A percentile compares a stretch with the other conserved stretches of the same genome.
Evolutionary conservation across 805 yeast genomes (phyloP).

Genomic region (Blastobotrys peoriensis): DNA sequence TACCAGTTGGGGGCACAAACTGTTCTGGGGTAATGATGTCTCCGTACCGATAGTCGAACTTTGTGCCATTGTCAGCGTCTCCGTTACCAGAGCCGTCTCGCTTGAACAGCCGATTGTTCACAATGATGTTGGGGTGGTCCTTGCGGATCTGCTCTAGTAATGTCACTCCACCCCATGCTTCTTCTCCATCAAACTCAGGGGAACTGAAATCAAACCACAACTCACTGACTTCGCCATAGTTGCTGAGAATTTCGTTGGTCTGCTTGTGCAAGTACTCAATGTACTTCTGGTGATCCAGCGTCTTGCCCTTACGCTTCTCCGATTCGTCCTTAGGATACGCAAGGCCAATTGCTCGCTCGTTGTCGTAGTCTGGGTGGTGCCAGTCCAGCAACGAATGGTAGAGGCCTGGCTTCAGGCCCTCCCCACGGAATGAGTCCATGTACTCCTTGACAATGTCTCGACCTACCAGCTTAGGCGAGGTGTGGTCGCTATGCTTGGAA

Average conservation of each 20-base stretch:
- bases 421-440: constrained; percentile 8
- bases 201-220: constrained; percentile 17
- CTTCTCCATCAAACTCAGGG: constrained; percentile 15
- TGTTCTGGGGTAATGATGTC: constrained; percentile 19
- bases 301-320: constrained; percentile 5
- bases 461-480: constrained; percentile 3
- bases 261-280: constrained; percentile 15
- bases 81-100: constrained; percentile 12
- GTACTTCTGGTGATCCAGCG: constrained; percentile 12
- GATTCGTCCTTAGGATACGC: constrained; percentile 14
- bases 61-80: constrained; percentile 7
- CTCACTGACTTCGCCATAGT: constrained; percentile 12
- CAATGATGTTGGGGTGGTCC: constrained; percentile 12
- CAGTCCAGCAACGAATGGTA: constrained; percentile 18
- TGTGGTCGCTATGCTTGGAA: constrained; percentile 8
- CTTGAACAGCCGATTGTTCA: constrained; percentile 16
- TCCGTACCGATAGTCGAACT: constrained; percentile 14
- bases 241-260: constrained; percentile 13
- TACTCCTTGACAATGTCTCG: constrained; percentile 13
- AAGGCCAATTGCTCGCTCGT: constrained; percentile 4
- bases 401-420: constrained; percentile 12
- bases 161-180: constrained; percentile 13
- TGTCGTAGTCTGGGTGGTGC: constrained; percentile 18
- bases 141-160: constrained; percentile 9
- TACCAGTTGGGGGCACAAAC: constrained; percentile 13